Evolutionary conservation across 2,329 filamentous ascomycete genomes (phyloP), one percentile per base, ranked within the genome.

Genomic region (Kalaharituber pfeilii): DNA sequence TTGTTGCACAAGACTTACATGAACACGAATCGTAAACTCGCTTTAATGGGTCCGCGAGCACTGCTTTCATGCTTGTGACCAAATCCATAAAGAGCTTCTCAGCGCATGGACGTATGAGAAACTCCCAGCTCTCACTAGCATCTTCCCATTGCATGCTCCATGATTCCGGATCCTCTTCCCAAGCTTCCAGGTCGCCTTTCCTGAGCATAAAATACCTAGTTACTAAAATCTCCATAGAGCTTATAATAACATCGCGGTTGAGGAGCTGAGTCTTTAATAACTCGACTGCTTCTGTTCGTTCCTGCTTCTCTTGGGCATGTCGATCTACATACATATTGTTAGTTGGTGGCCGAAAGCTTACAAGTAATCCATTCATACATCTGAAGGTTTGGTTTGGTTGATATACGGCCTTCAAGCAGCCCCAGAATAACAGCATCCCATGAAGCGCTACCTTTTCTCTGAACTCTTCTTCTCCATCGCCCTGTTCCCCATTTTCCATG

Each of bases 1-100:
- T n/a, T n/a, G n/a, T n/a, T n/a, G n/a, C n/a, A 18, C 49, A 49
- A 5, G 54, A 69, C 69, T 76, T 74, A 71, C 78, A 77, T 56
- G 85, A 81, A 53, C 87, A 84, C 6, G 79, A 80, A 60, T 82
- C 75, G 66, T 96, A 95, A 62, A 95, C 93, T 50, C 77, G 74
- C 45, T 96, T 72, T 26, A 98, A 71, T 15, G 86, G 87, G 47
- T 82, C 77, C 8, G 86, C 77, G 36, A 96, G 76, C 26, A 93
- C 73, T 49, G 81, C 73, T 69, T 91, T 94, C 74, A 86, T 93
- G 69, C 94, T 82, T 57, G 86, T 84, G 57, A 94, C 78, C 18
- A 98, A 77, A 63, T 95, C 88, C 61, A 95, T 75, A 68, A 96
- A 94, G 13, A 98, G 74, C 68, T 88, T 93, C 68, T 98, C 91